Conservation (phyloP, 1,139 yeast species). For the Candida freyschussii region DNA sequence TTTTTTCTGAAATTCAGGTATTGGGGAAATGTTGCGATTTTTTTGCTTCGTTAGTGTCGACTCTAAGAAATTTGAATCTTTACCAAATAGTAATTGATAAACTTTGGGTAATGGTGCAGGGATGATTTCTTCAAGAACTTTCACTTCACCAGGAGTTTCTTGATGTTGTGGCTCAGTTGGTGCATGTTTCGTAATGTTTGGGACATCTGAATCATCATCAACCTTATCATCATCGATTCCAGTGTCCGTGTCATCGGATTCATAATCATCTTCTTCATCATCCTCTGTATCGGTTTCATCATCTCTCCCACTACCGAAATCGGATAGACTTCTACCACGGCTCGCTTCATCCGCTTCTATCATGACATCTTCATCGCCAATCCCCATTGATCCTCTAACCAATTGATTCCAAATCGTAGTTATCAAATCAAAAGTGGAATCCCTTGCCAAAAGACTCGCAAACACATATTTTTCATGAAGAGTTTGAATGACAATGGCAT, state of each 20-base stretch:
- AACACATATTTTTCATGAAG: slow-evolving; percentile 66
- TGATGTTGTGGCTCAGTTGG: slow-evolving; percentile 50
- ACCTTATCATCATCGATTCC: slow-evolving; percentile 9
- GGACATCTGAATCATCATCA: slow-evolving; percentile 6
- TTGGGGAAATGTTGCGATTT: slow-evolving; percentile 60
- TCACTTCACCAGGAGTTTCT: slow-evolving; percentile 54
- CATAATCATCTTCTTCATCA: slow-evolving; percentile 20
- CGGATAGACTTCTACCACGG: slow-evolving; percentile 1
- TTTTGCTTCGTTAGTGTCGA: slow-evolving; percentile 57
- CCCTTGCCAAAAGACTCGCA: slow-evolving; percentile 70
- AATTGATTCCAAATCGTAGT: slow-evolving; percentile 55
- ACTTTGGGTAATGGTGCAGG: slow-evolving; percentile 80
- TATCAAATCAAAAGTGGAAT: slow-evolving; percentile 55
- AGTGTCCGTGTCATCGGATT: slow-evolving; percentile 25
- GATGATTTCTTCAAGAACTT: slow-evolving; percentile 56
- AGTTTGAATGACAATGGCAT: slow-evolving; percentile 67
- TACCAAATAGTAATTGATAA: slow-evolving; percentile 65
- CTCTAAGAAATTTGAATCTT: slow-evolving; percentile 52
- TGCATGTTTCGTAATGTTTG: slow-evolving; percentile 36
- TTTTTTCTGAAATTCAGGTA: slow-evolving; percentile 40
- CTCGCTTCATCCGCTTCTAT: slow-evolving; percentile 6
- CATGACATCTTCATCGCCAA: slow-evolving; percentile 10
- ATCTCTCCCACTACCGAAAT: slow-evolving; percentile 17
- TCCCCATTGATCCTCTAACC: slow-evolving; percentile 21
- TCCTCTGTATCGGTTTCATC: slow-evolving; percentile 14